Percentiles rank a stretch among this genome's conserved stretches.
These are phyloP conservation scores for Oxyria digyna DNA, from an alignment of 148 eudicot genomes.

Conservation along the genomic window DNA sequence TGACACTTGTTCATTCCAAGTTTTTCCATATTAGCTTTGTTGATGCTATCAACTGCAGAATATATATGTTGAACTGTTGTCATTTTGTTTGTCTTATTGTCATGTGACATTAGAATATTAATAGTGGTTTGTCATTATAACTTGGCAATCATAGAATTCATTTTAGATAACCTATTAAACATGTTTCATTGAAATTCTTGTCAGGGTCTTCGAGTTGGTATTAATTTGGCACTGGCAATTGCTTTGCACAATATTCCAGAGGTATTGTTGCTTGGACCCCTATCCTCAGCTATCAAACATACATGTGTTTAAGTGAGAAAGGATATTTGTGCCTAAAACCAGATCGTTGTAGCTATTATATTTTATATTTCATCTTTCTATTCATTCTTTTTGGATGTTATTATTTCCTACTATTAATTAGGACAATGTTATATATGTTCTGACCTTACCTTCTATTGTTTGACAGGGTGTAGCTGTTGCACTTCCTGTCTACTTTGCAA, in stretches of 20 bases:
- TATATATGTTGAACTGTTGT: not conserved
- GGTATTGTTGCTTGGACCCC: conserved; percentile 27
- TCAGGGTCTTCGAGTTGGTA: conserved; percentile 94
- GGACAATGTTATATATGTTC: not conserved
- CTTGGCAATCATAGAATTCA: not conserved
- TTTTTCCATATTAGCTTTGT: conserved; percentile 5
- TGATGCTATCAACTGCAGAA: not conserved
- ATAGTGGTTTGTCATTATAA: not conserved
- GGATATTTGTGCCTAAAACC: not conserved
- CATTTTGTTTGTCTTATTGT: not conserved
- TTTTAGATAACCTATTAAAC: not conserved
- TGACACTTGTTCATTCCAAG: not conserved
- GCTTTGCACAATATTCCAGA: conserved; percentile 97
- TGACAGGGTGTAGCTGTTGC: conserved; percentile 97
- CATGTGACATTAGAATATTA: not conserved
- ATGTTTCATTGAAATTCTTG: conserved; percentile 6
- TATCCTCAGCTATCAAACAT: not conserved
- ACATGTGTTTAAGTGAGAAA: not conserved
- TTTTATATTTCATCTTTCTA: not conserved
- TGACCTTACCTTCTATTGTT: not conserved
- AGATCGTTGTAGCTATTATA: not conserved
- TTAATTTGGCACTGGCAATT: conserved; percentile 92
- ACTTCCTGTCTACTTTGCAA: conserved; percentile 96
- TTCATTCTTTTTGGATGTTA: not conserved
- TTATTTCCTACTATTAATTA: not conserved